phyloP scores from a whole-genome alignment of 352 stramenopile species.

The Phytopythium boreale region DNA sequence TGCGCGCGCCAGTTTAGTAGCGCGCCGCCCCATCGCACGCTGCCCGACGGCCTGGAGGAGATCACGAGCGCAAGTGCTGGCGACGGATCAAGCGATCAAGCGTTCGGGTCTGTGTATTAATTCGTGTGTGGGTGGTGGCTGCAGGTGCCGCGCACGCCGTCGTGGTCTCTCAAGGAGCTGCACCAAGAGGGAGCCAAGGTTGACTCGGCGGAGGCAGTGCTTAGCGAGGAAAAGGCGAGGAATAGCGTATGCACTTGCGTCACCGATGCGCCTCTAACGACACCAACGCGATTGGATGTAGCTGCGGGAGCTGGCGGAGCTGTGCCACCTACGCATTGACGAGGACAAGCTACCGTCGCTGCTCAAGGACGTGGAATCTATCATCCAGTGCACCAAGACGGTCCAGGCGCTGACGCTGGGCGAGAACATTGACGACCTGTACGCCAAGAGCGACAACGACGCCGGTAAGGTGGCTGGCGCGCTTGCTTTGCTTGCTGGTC shows the following conservation, averaged over 20 bases:
- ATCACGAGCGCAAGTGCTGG: slow-evolving; percentile 40
- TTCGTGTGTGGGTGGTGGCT: not conserved
- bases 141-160: slow-evolving; percentile 65
- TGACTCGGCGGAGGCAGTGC: slow-evolving; percentile 40
- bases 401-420: slow-evolving; percentile 80
- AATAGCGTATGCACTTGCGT: slow-evolving; percentile 3
- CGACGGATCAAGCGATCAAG: not conserved
- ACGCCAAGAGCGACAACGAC: slow-evolving; percentile 61
- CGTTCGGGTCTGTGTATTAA: not conserved
- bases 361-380: slow-evolving; percentile 81
- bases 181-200: slow-evolving; percentile 53
- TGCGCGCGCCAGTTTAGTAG: slow-evolving; percentile 16
- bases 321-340: slow-evolving; percentile 81
- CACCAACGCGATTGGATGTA: slow-evolving; percentile 6
- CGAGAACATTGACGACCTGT: slow-evolving; percentile 83
- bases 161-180: slow-evolving; percentile 80
- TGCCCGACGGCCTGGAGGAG: slow-evolving; percentile 55
- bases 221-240: slow-evolving; percentile 46
- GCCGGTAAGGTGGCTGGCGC: slow-evolving; percentile 19
- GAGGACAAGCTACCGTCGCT: slow-evolving; percentile 64
- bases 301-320: slow-evolving; percentile 73
- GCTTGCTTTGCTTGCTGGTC: not conserved
- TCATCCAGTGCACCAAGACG: slow-evolving; percentile 87
- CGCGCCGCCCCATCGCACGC: slow-evolving; percentile 1
- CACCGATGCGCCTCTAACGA: too few species aligned